These are phyloP conservation scores for Casuarina cunninghamiana DNA, from an alignment of 306 rosid genomes.

Conservation along the genomic window DNA sequence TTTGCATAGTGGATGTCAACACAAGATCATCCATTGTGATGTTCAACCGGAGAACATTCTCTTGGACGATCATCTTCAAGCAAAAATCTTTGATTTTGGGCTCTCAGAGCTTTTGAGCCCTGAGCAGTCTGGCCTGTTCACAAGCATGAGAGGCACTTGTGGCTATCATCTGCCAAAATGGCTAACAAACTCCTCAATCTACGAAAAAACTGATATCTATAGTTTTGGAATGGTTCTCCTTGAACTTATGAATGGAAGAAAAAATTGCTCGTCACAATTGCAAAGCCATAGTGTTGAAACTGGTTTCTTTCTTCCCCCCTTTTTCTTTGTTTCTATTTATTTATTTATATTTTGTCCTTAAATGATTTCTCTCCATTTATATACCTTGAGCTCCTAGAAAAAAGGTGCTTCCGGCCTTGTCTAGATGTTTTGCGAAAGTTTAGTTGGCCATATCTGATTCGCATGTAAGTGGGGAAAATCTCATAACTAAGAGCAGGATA, in stretches of 20 bases:
- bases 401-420: not conserved
- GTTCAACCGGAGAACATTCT: slow-evolving; percentile 92
- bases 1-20: slow-evolving; percentile 78
- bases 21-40: slow-evolving; percentile 86
- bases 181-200: slow-evolving; percentile 83
- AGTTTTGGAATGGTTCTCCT: slow-evolving; percentile 92
- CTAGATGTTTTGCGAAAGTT: not conserved
- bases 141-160: slow-evolving; percentile 94
- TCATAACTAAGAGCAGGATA: not conserved
- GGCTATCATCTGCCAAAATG: slow-evolving; percentile 96
- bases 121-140: slow-evolving; percentile 80
- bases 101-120: slow-evolving; percentile 81
- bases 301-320: too few relatives aligned
- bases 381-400: not conserved
- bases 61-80: slow-evolving; percentile 68
- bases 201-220: slow-evolving; percentile 86
- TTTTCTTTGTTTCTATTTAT: not conserved
- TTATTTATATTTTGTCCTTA: not conserved
- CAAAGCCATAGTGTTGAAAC: slow-evolving; percentile 49
- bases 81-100: slow-evolving; percentile 89
- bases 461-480: not conserved
- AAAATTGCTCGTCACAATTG: slow-evolving; percentile 56
- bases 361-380: not conserved
- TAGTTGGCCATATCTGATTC: not conserved
- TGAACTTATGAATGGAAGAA: slow-evolving; percentile 80